These are phyloP conservation scores for Macroventuria anomochaeta DNA, from an alignment of 2,329 filamentous ascomycete genomes.

Conservation along the genomic window DNA sequence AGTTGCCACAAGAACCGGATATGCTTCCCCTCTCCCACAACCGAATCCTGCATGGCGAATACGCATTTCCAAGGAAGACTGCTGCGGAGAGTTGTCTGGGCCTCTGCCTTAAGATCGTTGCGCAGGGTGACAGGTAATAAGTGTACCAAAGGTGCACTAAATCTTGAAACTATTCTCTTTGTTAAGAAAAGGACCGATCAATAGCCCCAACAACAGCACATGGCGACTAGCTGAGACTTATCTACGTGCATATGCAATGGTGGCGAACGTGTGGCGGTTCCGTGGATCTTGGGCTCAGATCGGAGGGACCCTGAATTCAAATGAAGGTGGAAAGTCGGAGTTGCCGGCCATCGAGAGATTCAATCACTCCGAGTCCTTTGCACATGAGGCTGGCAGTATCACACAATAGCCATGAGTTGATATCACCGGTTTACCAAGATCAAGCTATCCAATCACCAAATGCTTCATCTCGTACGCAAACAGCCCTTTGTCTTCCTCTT, in stretches of 20 bases:
- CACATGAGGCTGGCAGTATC: not conserved
- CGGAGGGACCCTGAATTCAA: not conserved
- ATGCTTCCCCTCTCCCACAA: not conserved
- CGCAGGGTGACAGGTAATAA: not conserved
- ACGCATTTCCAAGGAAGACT: not conserved
- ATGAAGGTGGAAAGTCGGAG: not conserved
- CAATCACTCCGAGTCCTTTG: not conserved
- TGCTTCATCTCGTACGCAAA: too few species aligned
- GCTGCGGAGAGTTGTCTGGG: not conserved
- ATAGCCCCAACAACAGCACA: not conserved
- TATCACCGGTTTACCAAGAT: too few species aligned
- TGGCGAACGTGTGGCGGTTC: conserved; percentile 1
- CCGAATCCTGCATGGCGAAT: not conserved
- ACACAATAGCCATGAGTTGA: too few species aligned
- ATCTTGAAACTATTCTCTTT: not conserved
- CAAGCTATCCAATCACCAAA: too few species aligned
- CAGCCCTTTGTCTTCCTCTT: not conserved
- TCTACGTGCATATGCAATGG: not conserved
- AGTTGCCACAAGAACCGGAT: not conserved
- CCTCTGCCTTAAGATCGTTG: not conserved
- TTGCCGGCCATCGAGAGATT: not conserved
- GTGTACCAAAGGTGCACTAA: not conserved
- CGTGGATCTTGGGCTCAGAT: not conserved
- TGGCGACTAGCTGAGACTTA: not conserved
- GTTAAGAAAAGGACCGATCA: not conserved